Evolutionary conservation across 495 filamentous ascomycete genomes (phyloP).

Genomic region (Neurospora sp.): DNA sequence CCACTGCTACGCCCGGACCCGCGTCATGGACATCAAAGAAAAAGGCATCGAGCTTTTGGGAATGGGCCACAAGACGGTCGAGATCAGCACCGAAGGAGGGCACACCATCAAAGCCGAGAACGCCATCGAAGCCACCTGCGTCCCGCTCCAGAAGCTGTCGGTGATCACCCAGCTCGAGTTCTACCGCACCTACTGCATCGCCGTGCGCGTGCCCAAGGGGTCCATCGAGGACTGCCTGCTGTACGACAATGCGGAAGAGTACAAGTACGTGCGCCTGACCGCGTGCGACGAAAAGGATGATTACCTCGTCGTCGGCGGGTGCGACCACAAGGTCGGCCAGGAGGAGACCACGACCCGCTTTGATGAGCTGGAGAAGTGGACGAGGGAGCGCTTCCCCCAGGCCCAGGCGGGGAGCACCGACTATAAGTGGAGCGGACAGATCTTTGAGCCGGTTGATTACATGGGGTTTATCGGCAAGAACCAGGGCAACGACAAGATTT

Average conservation of each 20-base stretch:
- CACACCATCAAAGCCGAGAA: slow-evolving; percentile 37
- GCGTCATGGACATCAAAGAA: slow-evolving; percentile 38
- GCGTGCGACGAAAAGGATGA: slow-evolving; percentile 42
- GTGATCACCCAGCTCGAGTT: slow-evolving; percentile 41
- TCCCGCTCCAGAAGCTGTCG: slow-evolving; percentile 45
- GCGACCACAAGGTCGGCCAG: slow-evolving; percentile 53
- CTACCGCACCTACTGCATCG: slow-evolving; percentile 47
- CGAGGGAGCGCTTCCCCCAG: slow-evolving; percentile 41
- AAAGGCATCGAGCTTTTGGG: slow-evolving; percentile 28
- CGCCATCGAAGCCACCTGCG: slow-evolving; percentile 44
- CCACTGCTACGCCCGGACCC: slow-evolving; percentile 41
- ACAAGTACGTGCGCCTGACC: slow-evolving; percentile 45
- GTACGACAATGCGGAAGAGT: slow-evolving; percentile 44
- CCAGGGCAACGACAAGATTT: slow-evolving; percentile 39
- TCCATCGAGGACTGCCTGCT: slow-evolving; percentile 42
- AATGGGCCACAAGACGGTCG: slow-evolving; percentile 28
- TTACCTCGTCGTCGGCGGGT: slow-evolving; percentile 48
- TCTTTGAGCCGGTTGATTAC: slow-evolving; percentile 46
- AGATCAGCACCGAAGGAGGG: slow-evolving; percentile 34
- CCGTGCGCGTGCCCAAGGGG: slow-evolving; percentile 42
- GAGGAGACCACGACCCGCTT: slow-evolving; percentile 33
- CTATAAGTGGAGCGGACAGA: slow-evolving; percentile 49
- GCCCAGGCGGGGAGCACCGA: slow-evolving; percentile 38
- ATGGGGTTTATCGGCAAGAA: slow-evolving; percentile 48
- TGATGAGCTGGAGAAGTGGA: slow-evolving; percentile 41